Evolutionary conservation across 1,139 yeast genomes (phyloP).

Genomic region (Torulaspora pretoriensis): DNA sequence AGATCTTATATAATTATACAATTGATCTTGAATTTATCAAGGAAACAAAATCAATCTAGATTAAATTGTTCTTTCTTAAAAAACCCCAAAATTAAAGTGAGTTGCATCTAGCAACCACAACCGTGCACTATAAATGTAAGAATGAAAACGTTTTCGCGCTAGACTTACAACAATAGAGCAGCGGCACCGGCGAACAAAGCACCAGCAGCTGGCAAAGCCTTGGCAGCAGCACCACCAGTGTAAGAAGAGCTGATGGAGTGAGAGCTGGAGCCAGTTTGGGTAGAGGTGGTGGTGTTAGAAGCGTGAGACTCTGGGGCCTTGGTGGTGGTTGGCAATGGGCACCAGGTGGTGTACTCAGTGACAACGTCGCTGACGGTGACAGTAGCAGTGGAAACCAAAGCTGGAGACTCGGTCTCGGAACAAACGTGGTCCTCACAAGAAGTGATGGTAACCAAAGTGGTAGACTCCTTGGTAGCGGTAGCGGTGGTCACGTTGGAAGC

Average conservation of each 20-base stretch:
- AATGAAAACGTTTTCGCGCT: neutral
- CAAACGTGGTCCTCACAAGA: slow-evolving; percentile 41
- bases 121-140: neutral
- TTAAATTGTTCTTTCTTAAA: slow-evolving; percentile 6
- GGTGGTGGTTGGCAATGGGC: slow-evolving; percentile 29
- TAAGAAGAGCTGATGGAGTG: slow-evolving; percentile 20
- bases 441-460: slow-evolving; percentile 48
- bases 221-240: slow-evolving; percentile 35
- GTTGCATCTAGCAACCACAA: slow-evolving; percentile 5
- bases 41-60: slow-evolving; percentile 8
- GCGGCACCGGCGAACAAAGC: slow-evolving; percentile 40
- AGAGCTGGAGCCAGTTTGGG: slow-evolving; percentile 6
- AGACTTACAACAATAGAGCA: slow-evolving; percentile 37
- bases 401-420: slow-evolving; percentile 35
- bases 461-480: slow-evolving; percentile 35
- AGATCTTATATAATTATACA: slow-evolving; percentile 13
- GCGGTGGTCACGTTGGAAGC: slow-evolving; percentile 38
- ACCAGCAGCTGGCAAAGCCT: slow-evolving; percentile 39
- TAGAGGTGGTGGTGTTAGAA: slow-evolving; percentile 10
- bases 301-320: slow-evolving; percentile 16
- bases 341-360: slow-evolving; percentile 37
- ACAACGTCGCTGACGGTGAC: slow-evolving; percentile 35
- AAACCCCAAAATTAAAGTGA: slow-evolving; percentile 1
- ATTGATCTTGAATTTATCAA: slow-evolving; percentile 3
- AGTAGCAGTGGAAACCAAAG: slow-evolving; percentile 37